Percentiles rank a stretch among this genome's conserved stretches.
Conservation (phyloP, 176 grass and related monocot species). For the Panicum miliaceum region DNA sequence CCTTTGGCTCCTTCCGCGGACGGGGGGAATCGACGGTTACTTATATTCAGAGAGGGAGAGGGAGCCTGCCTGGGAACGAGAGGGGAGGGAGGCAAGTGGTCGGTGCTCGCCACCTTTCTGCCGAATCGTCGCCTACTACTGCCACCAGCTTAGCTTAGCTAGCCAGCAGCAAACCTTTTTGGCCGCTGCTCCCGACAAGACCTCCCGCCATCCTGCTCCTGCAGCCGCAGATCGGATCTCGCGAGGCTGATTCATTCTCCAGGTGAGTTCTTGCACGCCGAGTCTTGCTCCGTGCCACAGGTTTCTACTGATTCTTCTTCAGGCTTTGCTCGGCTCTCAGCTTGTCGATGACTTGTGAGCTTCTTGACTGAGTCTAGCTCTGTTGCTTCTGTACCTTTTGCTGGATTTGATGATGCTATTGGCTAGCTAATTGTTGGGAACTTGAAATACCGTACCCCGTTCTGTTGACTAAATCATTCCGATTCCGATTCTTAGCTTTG, state of each 20-base stretch:
- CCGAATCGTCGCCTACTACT: constrained; percentile 30
- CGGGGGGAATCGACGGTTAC: background rate
- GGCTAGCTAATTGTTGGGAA: background rate
- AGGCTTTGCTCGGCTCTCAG: background rate
- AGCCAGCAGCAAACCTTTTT: constrained; percentile 27
- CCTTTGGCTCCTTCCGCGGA: constrained; percentile 45
- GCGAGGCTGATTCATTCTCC: background rate
- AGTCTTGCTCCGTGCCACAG: background rate
- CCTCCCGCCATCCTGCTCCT: background rate
- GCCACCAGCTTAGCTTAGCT: background rate
- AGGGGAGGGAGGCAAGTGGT: constrained; percentile 8
- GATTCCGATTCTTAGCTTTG: background rate
- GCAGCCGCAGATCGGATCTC: constrained; percentile 50
- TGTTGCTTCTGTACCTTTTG: background rate
- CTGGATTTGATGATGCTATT: background rate
- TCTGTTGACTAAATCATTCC: background rate
- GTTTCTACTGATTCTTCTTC: background rate
- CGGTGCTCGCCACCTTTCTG: constrained; percentile 42
- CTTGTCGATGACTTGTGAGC: background rate
- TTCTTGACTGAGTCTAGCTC: background rate
- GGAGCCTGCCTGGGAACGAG: background rate
- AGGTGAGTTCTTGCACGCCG: constrained; percentile 10
- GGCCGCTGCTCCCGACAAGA: constrained; percentile 44
- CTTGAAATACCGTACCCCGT: background rate
- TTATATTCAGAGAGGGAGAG: constrained; percentile 10